phyloP scores from a whole-genome alignment of 352 stramenopile species.

The Pythium periplocum region DNA sequence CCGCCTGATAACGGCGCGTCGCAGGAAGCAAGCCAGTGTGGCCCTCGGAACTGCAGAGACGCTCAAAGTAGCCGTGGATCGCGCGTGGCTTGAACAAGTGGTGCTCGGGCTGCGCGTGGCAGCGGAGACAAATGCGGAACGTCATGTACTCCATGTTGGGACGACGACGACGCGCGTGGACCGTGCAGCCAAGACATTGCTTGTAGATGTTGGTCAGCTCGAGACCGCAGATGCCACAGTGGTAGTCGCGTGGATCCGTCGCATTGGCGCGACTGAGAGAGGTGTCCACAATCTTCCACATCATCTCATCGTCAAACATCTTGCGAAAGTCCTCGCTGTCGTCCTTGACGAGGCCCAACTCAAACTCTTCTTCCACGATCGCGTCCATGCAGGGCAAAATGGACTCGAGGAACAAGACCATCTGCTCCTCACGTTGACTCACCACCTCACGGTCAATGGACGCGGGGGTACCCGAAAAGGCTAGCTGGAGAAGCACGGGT shows the following conservation, averaged over 20 bases:
- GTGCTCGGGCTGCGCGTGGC: slow-evolving; percentile 60
- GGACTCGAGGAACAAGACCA: slow-evolving; percentile 77
- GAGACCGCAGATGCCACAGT: slow-evolving; percentile 55
- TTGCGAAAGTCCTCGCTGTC: slow-evolving; percentile 71
- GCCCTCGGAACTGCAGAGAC: slow-evolving; percentile 62
- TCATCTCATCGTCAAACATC: slow-evolving; percentile 66
- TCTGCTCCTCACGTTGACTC: slow-evolving; percentile 66
- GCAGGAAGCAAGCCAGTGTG: slow-evolving; percentile 62
- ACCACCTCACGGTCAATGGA: slow-evolving; percentile 50
- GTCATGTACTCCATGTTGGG: slow-evolving; percentile 62
- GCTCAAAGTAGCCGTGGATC: slow-evolving; percentile 59
- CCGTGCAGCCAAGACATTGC: slow-evolving; percentile 72
- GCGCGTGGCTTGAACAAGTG: slow-evolving; percentile 67
- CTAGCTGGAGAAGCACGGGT: slow-evolving; percentile 36
- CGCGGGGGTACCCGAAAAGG: slow-evolving; percentile 33
- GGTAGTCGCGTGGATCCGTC: slow-evolving; percentile 31
- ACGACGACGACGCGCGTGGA: slow-evolving; percentile 48
- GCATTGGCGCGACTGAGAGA: slow-evolving; percentile 22
- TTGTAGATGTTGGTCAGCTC: slow-evolving; percentile 87
- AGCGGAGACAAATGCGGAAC: slow-evolving; percentile 71
- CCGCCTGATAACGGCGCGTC: slow-evolving; percentile 57
- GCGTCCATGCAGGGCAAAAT: slow-evolving; percentile 71
- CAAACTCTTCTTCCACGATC: slow-evolving; percentile 72
- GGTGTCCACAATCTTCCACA: slow-evolving; percentile 68
- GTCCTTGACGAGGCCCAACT: slow-evolving; percentile 54